These are phyloP conservation scores for Fusarium paranaense DNA, from an alignment of 2,329 filamentous ascomycete species.

Conservation along the genomic window DNA sequence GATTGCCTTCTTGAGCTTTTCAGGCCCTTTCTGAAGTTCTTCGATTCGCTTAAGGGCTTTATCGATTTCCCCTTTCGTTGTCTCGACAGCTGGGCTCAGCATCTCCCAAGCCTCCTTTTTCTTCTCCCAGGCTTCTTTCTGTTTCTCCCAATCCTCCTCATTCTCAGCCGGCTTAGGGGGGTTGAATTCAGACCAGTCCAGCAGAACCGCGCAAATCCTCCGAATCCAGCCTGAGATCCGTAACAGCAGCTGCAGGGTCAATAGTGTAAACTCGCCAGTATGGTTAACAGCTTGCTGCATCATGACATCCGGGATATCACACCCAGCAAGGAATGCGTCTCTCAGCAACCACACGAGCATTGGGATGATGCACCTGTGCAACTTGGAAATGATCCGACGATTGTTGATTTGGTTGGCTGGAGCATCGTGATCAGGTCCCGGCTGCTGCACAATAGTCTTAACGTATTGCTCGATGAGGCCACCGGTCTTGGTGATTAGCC, in stretches of 20 bases:
- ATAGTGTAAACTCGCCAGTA: conserved; percentile 35
- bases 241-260: conserved; percentile 25
- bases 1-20: conserved; percentile 1
- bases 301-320: neutral
- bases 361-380: conserved; percentile 41
- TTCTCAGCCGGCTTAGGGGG: neutral
- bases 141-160: neutral
- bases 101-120: conserved; percentile 5
- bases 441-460: conserved; percentile 9
- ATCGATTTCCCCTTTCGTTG: conserved; percentile 6
- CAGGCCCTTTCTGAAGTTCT: neutral
- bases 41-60: conserved; percentile 19
- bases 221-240: conserved; percentile 29
- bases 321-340: conserved; percentile 35
- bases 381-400: conserved; percentile 4
- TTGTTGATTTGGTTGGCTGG: neutral
- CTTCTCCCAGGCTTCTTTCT: conserved; percentile 5
- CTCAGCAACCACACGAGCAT: conserved; percentile 40
- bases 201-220: conserved; percentile 25
- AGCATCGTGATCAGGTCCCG: neutral
- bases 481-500: conserved; percentile 18
- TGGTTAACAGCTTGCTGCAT: neutral
- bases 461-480: conserved; percentile 13
- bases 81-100: neutral
- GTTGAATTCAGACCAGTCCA: conserved; percentile 21